Base-by-base conservation (phyloP, 352 stramenopile species). In the Thalassiosira sp. region DNA sequence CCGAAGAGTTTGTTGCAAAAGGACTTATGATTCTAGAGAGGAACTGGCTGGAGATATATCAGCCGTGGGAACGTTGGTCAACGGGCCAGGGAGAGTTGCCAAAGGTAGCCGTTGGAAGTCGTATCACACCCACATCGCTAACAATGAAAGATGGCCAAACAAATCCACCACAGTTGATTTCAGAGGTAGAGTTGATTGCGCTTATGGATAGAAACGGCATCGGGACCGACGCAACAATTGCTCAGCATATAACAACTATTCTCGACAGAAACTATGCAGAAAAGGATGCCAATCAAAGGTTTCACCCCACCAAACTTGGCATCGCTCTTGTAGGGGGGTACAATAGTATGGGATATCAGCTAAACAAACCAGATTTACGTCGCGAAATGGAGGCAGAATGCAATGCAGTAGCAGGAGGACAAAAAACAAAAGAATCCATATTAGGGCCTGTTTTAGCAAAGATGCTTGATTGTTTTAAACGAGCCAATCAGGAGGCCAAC, bases 171-270 rank as follows among this genome's bases (percentile, higher is more conserved):
- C 76, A 81, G 48, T 76, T 71, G 3, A 78, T 93, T 63, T 83
- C 82, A n/a, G 88, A 94, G 64, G 85, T 88, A n/a, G 88, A 94
- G 56, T 66, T 94, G 20, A 94, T 94, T 70, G 77, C 84, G 6
- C 59, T 91, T 25, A 94, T 94, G 88, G 88, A 94, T 73, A 76
- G 74, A 15, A 85, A 91, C 65, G 81, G 78, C 8, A 92, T 92
- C 70, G 69, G 87, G 15, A 94, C 88, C 18, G 88, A 94, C 58
- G 88, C 88, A 10, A 94, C 88, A 10, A 94, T 94, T 72, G 96
- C 96, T 0, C 93, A 98, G 81, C 97, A 99, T 70, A 99, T 99
- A 76, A 96, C 97, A 63, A 99, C 96, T 2, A 98, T 99, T 82
- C 91, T 98, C 45, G 96, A 98, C 69, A 90, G 97, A 40, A 92